These are phyloP conservation scores for Clitoria ternatea DNA, from an alignment of 306 rosid species.

Conservation along the genomic window DNA sequence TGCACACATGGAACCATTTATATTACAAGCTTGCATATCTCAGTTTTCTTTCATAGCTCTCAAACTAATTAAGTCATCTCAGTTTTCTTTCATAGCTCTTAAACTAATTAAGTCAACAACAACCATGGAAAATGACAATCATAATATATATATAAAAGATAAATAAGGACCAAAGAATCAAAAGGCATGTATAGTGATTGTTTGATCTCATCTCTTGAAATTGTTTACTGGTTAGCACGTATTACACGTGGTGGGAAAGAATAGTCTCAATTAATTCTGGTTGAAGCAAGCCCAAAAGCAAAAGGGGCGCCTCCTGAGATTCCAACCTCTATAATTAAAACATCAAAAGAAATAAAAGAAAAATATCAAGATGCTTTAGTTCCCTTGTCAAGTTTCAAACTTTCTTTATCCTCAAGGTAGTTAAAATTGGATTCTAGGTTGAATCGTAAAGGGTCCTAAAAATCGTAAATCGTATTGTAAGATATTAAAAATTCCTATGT, in stretches of 20 bases:
- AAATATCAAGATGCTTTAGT: neutral
- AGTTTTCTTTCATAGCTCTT: neutral
- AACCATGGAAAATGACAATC: neutral
- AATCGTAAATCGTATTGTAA: too few relatives aligned
- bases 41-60: neutral
- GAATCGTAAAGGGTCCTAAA: too few relatives aligned
- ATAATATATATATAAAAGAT: neutral
- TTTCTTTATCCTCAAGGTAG: slow-evolving; percentile 2
- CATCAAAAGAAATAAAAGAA: neutral
- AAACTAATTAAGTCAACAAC: neutral
- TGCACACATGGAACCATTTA: slow-evolving; percentile 37
- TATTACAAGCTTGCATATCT: neutral
- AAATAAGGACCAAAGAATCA: neutral
- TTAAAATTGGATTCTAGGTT: too few relatives aligned
- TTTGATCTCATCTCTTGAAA: neutral
- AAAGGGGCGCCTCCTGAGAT: neutral
- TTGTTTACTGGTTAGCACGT: neutral
- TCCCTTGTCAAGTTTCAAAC: neutral
- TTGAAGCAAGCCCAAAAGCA: neutral
- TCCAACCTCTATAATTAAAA: neutral
- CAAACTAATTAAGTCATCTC: neutral
- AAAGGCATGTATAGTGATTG: neutral
- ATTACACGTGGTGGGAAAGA: neutral
- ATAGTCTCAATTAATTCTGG: neutral
- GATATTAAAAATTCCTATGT: too few relatives aligned